A percentile compares a stretch with the other conserved stretches of the same genome.
Evolutionary conservation across 331 rosid species (phyloP).

Genomic region (Malus hybrid): DNA sequence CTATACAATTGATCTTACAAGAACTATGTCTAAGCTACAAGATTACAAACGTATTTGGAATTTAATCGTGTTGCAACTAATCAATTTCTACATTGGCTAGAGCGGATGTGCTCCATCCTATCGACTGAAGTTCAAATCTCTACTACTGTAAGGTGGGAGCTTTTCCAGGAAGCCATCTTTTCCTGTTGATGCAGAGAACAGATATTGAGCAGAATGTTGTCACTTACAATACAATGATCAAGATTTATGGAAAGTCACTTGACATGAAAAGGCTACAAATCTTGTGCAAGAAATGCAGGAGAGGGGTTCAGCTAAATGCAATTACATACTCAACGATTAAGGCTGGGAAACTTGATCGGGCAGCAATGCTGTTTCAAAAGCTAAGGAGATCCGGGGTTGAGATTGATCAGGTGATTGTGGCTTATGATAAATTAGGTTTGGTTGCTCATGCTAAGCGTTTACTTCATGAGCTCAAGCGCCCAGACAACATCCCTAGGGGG

Average conservation of each 20-base stretch:
- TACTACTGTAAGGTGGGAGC: conserved; percentile 3
- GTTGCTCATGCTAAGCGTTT: conserved; percentile 89
- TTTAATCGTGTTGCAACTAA: too few species aligned
- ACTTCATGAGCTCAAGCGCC: conserved; percentile 69
- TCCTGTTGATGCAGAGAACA: conserved; percentile 80
- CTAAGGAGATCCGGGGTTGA: conserved; percentile 74
- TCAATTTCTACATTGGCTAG: too few species aligned
- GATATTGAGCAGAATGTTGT: conserved; percentile 67
- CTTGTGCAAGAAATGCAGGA: conserved; percentile 85
- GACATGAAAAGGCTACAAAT: conserved; percentile 84
- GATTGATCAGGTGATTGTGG: conserved; percentile 87
- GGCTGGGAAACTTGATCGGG: conserved; percentile 83
- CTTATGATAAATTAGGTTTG: conserved; percentile 76
- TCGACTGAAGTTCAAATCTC: too few species aligned
- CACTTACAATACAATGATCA: conserved; percentile 85
- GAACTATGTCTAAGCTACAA: too few species aligned
- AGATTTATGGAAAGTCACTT: conserved; percentile 74
- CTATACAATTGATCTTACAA: too few species aligned
- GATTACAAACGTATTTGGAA: too few species aligned
- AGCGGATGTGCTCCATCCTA: too few species aligned
- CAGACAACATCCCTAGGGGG: conserved; percentile 67
- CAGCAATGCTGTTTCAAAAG: conserved; percentile 80
- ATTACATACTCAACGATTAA: conserved; percentile 81
- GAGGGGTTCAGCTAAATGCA: conserved; percentile 78
- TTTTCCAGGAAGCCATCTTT: conserved; percentile 79